Evolutionary conservation across 805 yeast genomes (phyloP), one percentile per base, ranked within the genome.

Genomic region (Pichia membranifaciens): DNA sequence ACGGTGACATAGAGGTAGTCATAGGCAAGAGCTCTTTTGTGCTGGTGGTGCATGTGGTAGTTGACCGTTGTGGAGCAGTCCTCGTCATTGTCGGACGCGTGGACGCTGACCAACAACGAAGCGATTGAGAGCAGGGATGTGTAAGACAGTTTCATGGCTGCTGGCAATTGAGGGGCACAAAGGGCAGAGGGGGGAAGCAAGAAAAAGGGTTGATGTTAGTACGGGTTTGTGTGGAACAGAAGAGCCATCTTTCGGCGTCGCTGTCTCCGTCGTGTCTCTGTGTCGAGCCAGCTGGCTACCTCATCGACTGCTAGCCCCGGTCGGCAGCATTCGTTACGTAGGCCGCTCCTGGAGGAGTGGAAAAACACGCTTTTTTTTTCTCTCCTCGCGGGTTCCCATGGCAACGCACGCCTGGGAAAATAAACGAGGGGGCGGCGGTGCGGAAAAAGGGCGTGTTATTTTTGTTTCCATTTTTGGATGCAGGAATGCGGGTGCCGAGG

Each of bases 31-130:
- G 77, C 82, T 70, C 79, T 75, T 66, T 72, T 79, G 66, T 74
- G 82, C 62, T 68, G 76, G 68, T 75, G 82, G 69, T 82, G 84
- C 49, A 73, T 72, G 68, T 81, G 86, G 59, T 65, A 63, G 22
- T 55, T 21, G 29, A 46, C 61, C 15, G 58, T 64, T 58, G 72
- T 67, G 48, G 74, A 66, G 53, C 75, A 73, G 16, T 65, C 61
- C 32, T 45, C 52, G 16, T 65, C 67, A 51, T 76, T 78, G 38
- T 64, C 50, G 37, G 69, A 71, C 28, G 55, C 54, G 17, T 58
- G 60, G n/a, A 54, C 58, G 43, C 52, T 58, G 3, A 56, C 51
- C 40, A 65, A 50, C 5, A 59, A 47, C 10, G 65, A 52, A 23
- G 61, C 51, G 20, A 62, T 51, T 20, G 66, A 51, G 16, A 61